Conservation (phyloP, 2,329 filamentous ascomycete genomes). For the Paramyrothecium sp. region DNA sequence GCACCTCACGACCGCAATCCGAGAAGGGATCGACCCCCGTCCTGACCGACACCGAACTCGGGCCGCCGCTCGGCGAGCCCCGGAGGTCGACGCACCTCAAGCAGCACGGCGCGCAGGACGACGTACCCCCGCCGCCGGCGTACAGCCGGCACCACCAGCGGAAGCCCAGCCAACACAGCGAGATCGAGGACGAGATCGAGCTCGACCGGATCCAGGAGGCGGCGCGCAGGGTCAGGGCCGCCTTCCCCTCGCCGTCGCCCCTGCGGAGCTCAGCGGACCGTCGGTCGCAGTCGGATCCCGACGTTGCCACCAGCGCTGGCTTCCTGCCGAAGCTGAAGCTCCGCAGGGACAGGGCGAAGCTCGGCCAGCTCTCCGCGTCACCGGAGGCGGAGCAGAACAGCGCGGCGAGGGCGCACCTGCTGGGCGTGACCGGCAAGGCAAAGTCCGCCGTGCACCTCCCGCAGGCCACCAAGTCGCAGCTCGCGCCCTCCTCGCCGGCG, state of each 20-base stretch:
- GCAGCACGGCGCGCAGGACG: background rate
- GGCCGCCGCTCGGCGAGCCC: background rate
- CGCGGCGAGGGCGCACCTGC: background rate
- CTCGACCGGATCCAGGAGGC: slow-evolving; percentile 27
- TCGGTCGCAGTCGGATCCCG: slow-evolving; percentile 14
- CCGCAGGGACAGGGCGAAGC: slow-evolving; percentile 20
- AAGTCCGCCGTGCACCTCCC: background rate
- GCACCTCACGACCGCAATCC: slow-evolving; percentile 38
- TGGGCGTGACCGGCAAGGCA: background rate
- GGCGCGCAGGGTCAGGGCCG: slow-evolving; percentile 27
- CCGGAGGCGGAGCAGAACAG: slow-evolving; percentile 5
- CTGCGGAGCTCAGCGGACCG: slow-evolving; percentile 15
- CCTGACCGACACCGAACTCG: background rate
- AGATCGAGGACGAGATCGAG: slow-evolving; percentile 10
- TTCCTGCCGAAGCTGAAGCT: slow-evolving; percentile 37
- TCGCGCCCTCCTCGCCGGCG: background rate
- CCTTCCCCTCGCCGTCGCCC: slow-evolving; percentile 18
- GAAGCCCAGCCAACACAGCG: background rate
- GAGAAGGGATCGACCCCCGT: slow-evolving; percentile 28
- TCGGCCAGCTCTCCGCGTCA: slow-evolving; percentile 8
- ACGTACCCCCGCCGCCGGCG: background rate
- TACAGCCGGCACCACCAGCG: background rate
- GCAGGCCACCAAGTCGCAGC: background rate
- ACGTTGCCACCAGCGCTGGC: slow-evolving; percentile 15
- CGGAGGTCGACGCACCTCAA: background rate